Conservation (phyloP, 2,329 filamentous ascomycete species). For the Mycogone perniciosa region DNA sequence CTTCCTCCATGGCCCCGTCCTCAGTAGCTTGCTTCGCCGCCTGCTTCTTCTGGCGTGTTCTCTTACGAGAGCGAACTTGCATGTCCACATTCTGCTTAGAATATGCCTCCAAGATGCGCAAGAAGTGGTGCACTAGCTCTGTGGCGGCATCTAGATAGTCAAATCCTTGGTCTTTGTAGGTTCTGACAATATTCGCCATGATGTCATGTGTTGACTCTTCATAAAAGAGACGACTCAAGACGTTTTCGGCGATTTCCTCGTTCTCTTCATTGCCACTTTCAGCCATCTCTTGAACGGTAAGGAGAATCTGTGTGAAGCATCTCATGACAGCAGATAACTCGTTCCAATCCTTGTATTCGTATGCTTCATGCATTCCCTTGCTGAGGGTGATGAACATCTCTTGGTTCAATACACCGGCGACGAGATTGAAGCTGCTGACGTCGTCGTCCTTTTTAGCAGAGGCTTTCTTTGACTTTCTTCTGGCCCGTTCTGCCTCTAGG, state of each 20-base stretch:
- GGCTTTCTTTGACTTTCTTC: slow-evolving; percentile 55
- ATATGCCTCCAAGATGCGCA: slow-evolving; percentile 86
- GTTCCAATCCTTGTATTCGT: slow-evolving; percentile 80
- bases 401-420: slow-evolving; percentile 86
- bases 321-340: slow-evolving; percentile 84
- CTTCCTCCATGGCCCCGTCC: slow-evolving; percentile 46
- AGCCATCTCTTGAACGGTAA: slow-evolving; percentile 90
- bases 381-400: slow-evolving; percentile 90
- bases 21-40: slow-evolving; percentile 37
- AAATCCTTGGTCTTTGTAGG: slow-evolving; percentile 91
- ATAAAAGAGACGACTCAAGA: slow-evolving; percentile 95
- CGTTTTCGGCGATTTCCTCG: slow-evolving; percentile 96
- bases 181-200: slow-evolving; percentile 69
- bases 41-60: slow-evolving; percentile 67
- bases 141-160: slow-evolving; percentile 89
- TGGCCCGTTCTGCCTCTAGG: slow-evolving; percentile 71
- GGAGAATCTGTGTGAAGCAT: slow-evolving; percentile 88
- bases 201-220: slow-evolving; percentile 91
- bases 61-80: slow-evolving; percentile 78
- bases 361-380: slow-evolving; percentile 68
- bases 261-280: slow-evolving; percentile 83
- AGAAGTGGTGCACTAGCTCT: slow-evolving; percentile 83
- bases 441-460: slow-evolving; percentile 42
- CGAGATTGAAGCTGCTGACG: slow-evolving; percentile 72
- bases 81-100: slow-evolving; percentile 92